Conservation (phyloP, 2,329 filamentous ascomycete species). For the Gyromitra esculenta region DNA sequence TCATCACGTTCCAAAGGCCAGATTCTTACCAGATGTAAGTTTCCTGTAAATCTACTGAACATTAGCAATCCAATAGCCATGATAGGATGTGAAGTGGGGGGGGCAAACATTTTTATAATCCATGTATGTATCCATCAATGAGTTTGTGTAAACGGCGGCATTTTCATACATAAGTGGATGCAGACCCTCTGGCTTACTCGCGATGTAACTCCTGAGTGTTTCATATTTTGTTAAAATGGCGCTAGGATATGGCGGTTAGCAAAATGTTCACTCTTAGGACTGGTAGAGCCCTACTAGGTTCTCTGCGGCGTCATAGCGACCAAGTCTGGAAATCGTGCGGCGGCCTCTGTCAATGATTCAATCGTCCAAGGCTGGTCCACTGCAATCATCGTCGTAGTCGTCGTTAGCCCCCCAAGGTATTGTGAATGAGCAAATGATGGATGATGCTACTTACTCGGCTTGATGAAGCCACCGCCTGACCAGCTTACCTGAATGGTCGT, state of each 20-base stretch:
- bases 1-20: neutral
- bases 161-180: constrained; percentile 55
- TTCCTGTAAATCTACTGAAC: neutral
- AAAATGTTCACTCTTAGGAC: neutral
- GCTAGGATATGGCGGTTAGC: constrained; percentile 22
- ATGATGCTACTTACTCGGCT: constrained; percentile 45
- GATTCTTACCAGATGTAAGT: neutral
- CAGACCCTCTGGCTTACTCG: constrained; percentile 31
- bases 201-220: constrained; percentile 56
- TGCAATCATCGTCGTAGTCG: neutral
- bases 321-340: constrained; percentile 57
- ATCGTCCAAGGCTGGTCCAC: constrained; percentile 57
- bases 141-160: constrained; percentile 54
- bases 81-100: neutral
- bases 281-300: constrained; percentile 51
- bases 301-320: constrained; percentile 56
- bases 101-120: constrained; percentile 55
- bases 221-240: constrained; percentile 58
- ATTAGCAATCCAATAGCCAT: neutral
- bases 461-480: constrained; percentile 58
- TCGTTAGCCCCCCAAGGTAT: neutral
- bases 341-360: constrained; percentile 55
- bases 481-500: constrained; percentile 56
- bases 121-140: constrained; percentile 57
- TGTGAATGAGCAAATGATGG: neutral